phyloP scores from a whole-genome alignment of 306 rosid species.

The Delonix regia region DNA sequence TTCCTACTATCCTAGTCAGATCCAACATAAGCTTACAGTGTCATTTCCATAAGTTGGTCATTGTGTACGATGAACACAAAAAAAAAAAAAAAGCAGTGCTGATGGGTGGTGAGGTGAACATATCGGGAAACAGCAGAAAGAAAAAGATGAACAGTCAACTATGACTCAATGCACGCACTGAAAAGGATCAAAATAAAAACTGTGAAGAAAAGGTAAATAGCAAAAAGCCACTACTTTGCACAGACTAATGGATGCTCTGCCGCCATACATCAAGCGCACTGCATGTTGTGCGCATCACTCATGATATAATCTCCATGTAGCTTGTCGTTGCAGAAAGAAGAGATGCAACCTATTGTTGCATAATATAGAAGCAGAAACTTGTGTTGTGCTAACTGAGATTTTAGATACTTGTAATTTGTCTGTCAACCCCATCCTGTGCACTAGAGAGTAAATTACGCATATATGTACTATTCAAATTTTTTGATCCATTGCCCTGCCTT shows the following conservation, averaged over 20 bases:
- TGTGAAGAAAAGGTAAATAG: background rate
- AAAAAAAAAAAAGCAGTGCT: background rate
- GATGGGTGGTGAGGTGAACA: constrained; percentile 30
- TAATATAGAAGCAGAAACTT: background rate
- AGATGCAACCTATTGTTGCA: background rate
- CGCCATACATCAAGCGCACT: background rate
- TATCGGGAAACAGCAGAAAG: constrained; percentile 1
- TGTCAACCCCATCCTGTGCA: constrained; percentile 15
- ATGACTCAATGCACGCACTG: constrained; percentile 32
- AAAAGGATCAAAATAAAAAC: constrained; percentile 9
- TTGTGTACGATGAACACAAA: constrained; percentile 22
- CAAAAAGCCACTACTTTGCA: background rate
- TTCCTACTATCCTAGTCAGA: constrained; percentile 61
- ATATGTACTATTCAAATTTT: background rate
- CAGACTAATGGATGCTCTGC: background rate
- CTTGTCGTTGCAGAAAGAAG: background rate
- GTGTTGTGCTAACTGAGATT: background rate
- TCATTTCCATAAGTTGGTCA: background rate
- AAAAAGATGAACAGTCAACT: constrained; percentile 30
- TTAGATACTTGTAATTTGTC: background rate
- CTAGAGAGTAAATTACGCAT: constrained; percentile 25
- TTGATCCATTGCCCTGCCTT: constrained; percentile 14
- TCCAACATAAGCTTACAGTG: constrained; percentile 43
- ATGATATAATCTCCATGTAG: background rate
- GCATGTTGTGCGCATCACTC: background rate